Evolutionary conservation across 495 filamentous ascomycete genomes (phyloP), one percentile per base, ranked within the genome.

Genomic region (Aspergillus wentii): DNA sequence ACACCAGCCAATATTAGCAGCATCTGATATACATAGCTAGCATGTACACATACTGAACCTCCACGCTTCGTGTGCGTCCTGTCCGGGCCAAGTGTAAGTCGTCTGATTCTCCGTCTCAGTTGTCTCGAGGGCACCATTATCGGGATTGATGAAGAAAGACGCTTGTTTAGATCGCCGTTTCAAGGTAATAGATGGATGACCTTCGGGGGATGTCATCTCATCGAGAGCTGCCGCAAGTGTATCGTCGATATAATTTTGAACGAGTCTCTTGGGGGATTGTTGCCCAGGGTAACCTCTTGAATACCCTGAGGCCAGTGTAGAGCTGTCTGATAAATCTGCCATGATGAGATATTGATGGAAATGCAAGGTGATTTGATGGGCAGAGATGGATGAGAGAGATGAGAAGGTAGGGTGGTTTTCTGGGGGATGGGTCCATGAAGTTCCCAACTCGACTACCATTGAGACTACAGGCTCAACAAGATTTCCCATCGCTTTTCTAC

Each of bases 1-100:
- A n/a, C n/a, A n/a, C n/a, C 76, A 35, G 86, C 79, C 27, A 87
- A 75, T 7, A 86, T 59, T 35, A 82, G 73, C 8, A 94, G 68
- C 26, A 94, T 77, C 7, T 78, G 76, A 38, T 91, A 58, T 7
- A 83, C 59, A 13, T 16, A 16, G 17, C 30, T 23, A 28, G 44
- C n/a, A n/a, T n/a, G n/a, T n/a, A 9, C 13, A 5, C 52, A 14
- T 69, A 85, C 82, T 74, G 43, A 85, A 86, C 49, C 69, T 76
- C 78, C 77, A 79, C 4, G 81, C 78, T 56, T 85, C 82, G 34
- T 74, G 54, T 3, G 61, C 52, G 17, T 66, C 72, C 35, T 55
- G 74, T 7, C 78, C 82, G 10, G 82, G 82, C 62, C 80, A 86
- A 0, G 50, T 66, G 38, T 68, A 68, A 10, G 52, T 67, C 6